A percentile compares a stretch with the other conserved stretches of the same genome.
Conservation (phyloP, 176 grass and related monocot genomes). For the Ananas comosus region DNA sequence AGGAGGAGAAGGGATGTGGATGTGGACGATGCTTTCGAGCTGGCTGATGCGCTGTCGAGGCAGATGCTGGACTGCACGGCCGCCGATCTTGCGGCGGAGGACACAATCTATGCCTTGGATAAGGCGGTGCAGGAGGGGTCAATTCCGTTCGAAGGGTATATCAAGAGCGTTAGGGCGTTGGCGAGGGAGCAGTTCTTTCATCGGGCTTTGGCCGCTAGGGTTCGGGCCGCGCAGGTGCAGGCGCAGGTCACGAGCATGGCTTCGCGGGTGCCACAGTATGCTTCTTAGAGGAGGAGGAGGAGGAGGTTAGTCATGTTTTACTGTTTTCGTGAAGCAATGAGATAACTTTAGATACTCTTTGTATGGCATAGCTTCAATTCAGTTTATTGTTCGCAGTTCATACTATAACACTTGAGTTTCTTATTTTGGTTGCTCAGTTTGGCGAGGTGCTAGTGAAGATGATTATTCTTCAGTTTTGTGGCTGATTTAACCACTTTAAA, state of each 20-base stretch:
- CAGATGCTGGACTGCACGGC: constrained; percentile 74
- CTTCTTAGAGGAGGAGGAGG: constrained; percentile 25
- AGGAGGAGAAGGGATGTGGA: constrained; percentile 26
- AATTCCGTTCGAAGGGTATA: constrained; percentile 53
- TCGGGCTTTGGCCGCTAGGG: constrained; percentile 45
- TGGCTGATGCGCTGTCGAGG: constrained; percentile 42
- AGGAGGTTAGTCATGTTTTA: constrained; percentile 18
- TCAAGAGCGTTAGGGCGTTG: constrained; percentile 51
- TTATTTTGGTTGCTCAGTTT: too few relatives aligned
- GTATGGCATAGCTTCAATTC: too few relatives aligned
- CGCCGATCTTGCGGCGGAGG: constrained; percentile 55
- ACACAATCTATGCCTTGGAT: constrained; percentile 67
- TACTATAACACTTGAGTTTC: too few relatives aligned
- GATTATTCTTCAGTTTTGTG: too few relatives aligned
- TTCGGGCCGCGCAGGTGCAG: constrained; percentile 45
- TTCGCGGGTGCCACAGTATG: constrained; percentile 32
- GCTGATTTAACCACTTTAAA: too few relatives aligned
- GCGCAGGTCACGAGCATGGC: constrained; percentile 60
- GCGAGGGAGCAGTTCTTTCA: constrained; percentile 76
- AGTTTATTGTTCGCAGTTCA: too few relatives aligned
- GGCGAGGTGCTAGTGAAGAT: too few relatives aligned
- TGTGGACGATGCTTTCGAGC: constrained; percentile 33
- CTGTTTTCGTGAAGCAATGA: too few relatives aligned
- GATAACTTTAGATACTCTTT: too few relatives aligned
- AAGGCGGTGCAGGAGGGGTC: constrained; percentile 73